Evolutionary conservation across 2,329 filamentous ascomycete genomes (phyloP).

Genomic region (Ascochyta viciae-villosae): DNA sequence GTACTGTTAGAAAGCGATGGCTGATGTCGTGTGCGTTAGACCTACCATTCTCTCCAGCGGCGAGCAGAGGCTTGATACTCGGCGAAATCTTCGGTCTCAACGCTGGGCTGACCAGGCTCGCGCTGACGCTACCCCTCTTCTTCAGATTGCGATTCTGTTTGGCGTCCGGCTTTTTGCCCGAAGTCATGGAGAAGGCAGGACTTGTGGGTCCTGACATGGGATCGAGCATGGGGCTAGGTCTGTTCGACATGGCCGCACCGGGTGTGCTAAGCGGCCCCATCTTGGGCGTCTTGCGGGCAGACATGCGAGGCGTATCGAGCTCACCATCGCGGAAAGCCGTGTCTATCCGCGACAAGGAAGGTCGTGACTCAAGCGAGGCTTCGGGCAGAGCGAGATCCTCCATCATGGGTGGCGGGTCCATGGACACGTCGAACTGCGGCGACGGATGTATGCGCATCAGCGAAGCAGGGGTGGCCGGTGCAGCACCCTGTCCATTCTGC

Average conservation of each 20-base stretch:
- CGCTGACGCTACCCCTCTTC: constrained; percentile 63
- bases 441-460: constrained; percentile 68
- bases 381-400: constrained; percentile 78
- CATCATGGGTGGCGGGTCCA: constrained; percentile 49
- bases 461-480: constrained; percentile 79
- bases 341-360: constrained; percentile 59
- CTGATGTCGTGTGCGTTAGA: constrained; percentile 9
- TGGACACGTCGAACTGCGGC: constrained; percentile 36
- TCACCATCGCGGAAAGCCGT: constrained; percentile 58
- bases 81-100: constrained; percentile 89
- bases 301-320: constrained; percentile 64
- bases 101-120: constrained; percentile 81
- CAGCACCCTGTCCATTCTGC: constrained; percentile 42
- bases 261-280: constrained; percentile 64
- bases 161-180: constrained; percentile 39
- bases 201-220: constrained; percentile 60
- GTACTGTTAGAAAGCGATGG: constrained; percentile 19
- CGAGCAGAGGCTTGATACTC: constrained; percentile 89
- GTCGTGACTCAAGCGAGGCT: constrained; percentile 57
- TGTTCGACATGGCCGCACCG: constrained; percentile 36
- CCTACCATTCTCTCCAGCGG: constrained; percentile 65
- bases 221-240: constrained; percentile 60
- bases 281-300: constrained; percentile 72
- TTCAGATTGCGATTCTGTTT: constrained; percentile 42
- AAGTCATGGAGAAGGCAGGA: constrained; percentile 38